These are phyloP conservation scores for Aspergillus bertholletiae DNA, from an alignment of 495 filamentous ascomycete species.

Conservation along the genomic window DNA sequence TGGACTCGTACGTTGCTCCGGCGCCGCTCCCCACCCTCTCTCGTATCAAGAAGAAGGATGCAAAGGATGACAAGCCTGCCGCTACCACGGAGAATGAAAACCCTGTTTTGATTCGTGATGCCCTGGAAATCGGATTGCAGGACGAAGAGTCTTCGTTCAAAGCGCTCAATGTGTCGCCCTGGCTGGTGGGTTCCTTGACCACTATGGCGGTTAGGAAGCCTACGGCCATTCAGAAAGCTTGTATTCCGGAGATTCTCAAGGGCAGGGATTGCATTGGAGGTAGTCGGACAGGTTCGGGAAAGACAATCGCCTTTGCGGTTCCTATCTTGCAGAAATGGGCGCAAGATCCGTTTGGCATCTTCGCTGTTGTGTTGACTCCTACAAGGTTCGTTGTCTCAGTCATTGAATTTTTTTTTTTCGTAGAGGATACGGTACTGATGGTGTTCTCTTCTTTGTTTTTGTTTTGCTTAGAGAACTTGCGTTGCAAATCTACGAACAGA, in stretches of 20 bases:
- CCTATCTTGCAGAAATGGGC: conserved; percentile 94
- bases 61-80: conserved; percentile 19
- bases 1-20: conserved; percentile 35
- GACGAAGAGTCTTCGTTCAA: conserved; percentile 63
- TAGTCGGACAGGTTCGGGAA: conserved; percentile 93
- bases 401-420: not conserved
- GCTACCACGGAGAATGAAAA: conserved; percentile 21
- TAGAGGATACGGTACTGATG: not conserved
- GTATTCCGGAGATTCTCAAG: conserved; percentile 85
- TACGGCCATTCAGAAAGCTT: conserved; percentile 87
- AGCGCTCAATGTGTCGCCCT: conserved; percentile 71
- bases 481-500: conserved; percentile 92
- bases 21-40: conserved; percentile 41
- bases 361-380: conserved; percentile 82
- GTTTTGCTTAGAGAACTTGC: conserved; percentile 74
- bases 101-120: conserved; percentile 41
- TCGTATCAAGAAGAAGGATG: conserved; percentile 43
- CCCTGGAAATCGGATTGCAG: conserved; percentile 39
- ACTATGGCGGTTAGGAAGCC: conserved; percentile 87
- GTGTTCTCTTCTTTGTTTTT: too few relatives aligned
- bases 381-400: conserved; percentile 58
- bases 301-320: conserved; percentile 94
- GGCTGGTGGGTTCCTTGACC: conserved; percentile 81
- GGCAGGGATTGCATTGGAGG: conserved; percentile 93
- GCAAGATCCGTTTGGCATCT: conserved; percentile 86